A percentile compares a stretch with the other conserved stretches of the same genome.
These are phyloP conservation scores for Flaveria linearis DNA, from an alignment of 129 eudicot genomes.

Conservation along the genomic window DNA sequence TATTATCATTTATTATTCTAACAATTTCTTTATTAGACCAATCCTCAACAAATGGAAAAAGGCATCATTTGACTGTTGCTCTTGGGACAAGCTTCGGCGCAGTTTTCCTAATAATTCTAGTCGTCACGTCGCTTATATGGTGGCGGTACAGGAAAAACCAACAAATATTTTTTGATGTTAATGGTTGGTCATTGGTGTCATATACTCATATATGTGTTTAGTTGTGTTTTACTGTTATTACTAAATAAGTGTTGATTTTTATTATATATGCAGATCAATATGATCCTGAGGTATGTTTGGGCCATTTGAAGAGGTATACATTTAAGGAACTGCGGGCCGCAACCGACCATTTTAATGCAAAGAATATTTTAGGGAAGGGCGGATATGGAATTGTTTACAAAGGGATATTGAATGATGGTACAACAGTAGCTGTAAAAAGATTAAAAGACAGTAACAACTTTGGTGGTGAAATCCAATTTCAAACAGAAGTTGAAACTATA, in stretches of 20 bases:
- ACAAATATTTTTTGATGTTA: conserved; percentile 92
- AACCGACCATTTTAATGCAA: conserved; percentile 74
- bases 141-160: conserved; percentile 83
- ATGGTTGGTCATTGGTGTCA: conserved; percentile 49
- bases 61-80: conserved; percentile 66
- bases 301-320: conserved; percentile 70
- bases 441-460: conserved; percentile 71
- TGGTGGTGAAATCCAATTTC: conserved; percentile 95
- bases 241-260: background rate
- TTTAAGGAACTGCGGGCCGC: conserved; percentile 90
- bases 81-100: conserved; percentile 79
- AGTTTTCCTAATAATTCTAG: conserved; percentile 44
- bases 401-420: conserved; percentile 71
- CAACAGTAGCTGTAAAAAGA: conserved; percentile 82
- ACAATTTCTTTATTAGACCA: conserved; percentile 43
- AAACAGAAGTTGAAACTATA: conserved; percentile 86
- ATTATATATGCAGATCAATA: conserved; percentile 62
- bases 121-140: conserved; percentile 60
- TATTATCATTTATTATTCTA: conserved; percentile 10
- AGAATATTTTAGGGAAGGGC: conserved; percentile 75
- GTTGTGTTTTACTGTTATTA: background rate
- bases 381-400: conserved; percentile 89
- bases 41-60: conserved; percentile 43
- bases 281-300: conserved; percentile 89
- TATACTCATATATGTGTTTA: background rate